Evolutionary conservation across 208 protist species (phyloP).

Genomic region (Strigomonas culicis): DNA sequence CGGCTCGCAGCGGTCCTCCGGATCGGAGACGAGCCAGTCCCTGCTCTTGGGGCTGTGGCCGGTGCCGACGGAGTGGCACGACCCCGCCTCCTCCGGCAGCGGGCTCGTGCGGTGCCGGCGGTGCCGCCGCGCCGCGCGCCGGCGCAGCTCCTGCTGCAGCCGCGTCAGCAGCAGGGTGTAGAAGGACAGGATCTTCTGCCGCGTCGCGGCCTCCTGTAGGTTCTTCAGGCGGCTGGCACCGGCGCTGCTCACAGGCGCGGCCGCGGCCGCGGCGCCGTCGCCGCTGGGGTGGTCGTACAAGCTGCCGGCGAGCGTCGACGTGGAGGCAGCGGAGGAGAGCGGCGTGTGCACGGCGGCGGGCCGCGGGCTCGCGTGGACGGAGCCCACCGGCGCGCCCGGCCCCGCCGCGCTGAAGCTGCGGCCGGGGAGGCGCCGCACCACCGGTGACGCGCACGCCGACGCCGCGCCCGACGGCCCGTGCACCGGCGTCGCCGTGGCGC

Average conservation of each 20-base stretch:
- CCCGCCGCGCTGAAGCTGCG: background rate
- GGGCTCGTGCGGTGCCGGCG: too few relatives aligned
- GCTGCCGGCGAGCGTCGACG: background rate
- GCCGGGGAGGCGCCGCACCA: background rate
- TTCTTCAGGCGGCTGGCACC: background rate
- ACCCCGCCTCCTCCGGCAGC: too few relatives aligned
- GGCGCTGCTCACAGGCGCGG: too few relatives aligned
- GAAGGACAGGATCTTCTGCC: background rate
- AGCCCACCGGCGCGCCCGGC: background rate
- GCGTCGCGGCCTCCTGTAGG: background rate
- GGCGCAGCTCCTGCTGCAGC: background rate
- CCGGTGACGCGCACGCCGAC: background rate
- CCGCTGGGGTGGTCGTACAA: background rate
- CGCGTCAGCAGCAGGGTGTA: background rate
- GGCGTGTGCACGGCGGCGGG: background rate
- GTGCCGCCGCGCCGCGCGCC: background rate
- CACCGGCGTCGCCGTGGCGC: background rate
- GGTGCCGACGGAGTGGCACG: background rate
- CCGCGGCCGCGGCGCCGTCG: too few relatives aligned
- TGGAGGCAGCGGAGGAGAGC: background rate
- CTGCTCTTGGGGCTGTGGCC: background rate
- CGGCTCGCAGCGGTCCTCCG: background rate
- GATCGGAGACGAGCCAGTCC: background rate
- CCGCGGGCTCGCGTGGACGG: background rate
- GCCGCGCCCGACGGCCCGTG: background rate